These are phyloP conservation scores for Septoria petroselini DNA, from an alignment of 2,329 filamentous ascomycete genomes.

Conservation along the genomic window DNA sequence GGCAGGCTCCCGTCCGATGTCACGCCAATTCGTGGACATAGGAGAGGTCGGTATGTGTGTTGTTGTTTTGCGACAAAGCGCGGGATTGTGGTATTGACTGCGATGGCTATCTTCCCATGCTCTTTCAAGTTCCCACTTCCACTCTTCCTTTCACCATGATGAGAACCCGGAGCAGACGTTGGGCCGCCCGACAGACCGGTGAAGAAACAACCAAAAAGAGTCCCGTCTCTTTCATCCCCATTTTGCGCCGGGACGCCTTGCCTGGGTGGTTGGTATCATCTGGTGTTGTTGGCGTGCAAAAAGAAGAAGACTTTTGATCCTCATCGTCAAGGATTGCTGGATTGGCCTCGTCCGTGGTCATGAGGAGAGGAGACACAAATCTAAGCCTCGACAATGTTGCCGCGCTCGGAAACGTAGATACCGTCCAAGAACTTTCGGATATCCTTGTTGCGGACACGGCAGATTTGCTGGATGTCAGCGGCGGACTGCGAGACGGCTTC, in stretches of 20 bases:
- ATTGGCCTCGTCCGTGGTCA: no score
- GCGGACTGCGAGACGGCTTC: constrained; percentile 97
- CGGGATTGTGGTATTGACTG: constrained; percentile 4
- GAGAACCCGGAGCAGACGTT: background rate
- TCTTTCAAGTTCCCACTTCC: background rate
- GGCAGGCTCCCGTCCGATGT: constrained; percentile 15
- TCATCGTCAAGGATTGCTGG: no score
- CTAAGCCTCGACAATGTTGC: constrained; percentile 64
- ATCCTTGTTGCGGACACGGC: constrained; percentile 99
- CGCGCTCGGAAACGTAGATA: constrained; percentile 98
- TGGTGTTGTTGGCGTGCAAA: constrained; percentile 6
- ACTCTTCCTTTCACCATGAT: no score
- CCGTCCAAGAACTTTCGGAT: constrained; percentile 99
- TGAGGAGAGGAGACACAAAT: background rate
- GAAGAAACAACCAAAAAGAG: no score
- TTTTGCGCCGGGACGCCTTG: constrained; percentile 13
- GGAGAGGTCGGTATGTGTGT: constrained; percentile 11
- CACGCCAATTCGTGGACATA: constrained; percentile 10
- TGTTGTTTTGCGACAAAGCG: constrained; percentile 1
- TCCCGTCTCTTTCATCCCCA: background rate
- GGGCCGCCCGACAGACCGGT: no score
- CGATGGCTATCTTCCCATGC: constrained; percentile 8
- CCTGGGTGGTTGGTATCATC: constrained; percentile 11
- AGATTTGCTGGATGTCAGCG: constrained; percentile 99
- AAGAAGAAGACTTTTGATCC: constrained; percentile 3